These are phyloP conservation scores for Colletotrichum phormii DNA, from an alignment of 2,329 filamentous ascomycete genomes.

Conservation along the genomic window DNA sequence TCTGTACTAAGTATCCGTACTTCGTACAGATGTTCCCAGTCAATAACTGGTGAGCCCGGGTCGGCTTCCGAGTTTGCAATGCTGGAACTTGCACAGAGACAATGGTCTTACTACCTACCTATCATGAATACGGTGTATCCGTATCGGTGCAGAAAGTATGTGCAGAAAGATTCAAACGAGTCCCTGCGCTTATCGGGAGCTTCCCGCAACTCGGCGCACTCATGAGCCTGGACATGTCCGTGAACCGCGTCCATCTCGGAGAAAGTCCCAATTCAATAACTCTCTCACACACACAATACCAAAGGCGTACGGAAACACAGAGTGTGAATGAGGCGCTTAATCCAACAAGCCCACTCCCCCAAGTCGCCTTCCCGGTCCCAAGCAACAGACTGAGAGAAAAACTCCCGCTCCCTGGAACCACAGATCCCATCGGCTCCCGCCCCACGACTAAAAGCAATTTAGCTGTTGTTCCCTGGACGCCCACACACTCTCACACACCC, in stretches of 20 bases:
- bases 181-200: neutral
- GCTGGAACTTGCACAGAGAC: neutral
- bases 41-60: neutral
- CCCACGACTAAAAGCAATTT: constrained; percentile 5
- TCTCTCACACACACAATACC: neutral
- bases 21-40: neutral
- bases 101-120: neutral
- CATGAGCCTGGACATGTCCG: neutral
- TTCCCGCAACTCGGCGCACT: neutral
- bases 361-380: neutral
- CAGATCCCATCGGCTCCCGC: constrained; percentile 26
- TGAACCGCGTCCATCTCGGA: neutral
- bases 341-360: neutral
- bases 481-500: neutral
- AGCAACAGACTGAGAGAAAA: constrained; percentile 1
- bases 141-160: no score
- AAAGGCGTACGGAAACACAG: neutral
- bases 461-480: neutral
- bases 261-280: neutral
- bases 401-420: constrained; percentile 24
- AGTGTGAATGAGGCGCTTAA: neutral
- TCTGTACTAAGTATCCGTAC: neutral
- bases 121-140: neutral
- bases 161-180: neutral
- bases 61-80: neutral